Evolutionary conservation across 495 filamentous ascomycete genomes (phyloP), one percentile per base, ranked within the genome.

Genomic region (Baudoinia panamericana): DNA sequence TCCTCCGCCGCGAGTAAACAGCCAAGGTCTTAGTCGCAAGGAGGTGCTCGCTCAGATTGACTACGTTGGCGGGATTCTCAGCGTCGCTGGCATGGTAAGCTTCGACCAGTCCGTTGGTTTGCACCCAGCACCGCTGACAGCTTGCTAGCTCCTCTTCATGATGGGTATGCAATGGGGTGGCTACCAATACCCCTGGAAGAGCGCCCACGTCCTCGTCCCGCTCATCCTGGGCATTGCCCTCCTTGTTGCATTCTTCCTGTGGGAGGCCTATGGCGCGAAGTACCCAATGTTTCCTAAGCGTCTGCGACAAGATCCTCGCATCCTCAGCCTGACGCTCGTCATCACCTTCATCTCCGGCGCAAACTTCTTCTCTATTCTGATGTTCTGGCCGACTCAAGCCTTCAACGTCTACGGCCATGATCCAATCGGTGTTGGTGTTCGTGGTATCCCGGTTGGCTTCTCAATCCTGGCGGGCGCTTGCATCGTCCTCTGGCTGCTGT

Each of bases 401-500:
- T 81, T 75, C 63, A 82, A 82, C 51, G 75, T 82, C 7, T 82
- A 80, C 45, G 78, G 77, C 11, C 75, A 82, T 42, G 71, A 80
- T 42, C 76, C 78, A 4, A 55, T 77, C 15, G 69, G 61, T n/a
- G 70, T 82, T 33, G 78, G 78, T 23, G 50, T 83, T 41, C 71
- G 78, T 42, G 76, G 76, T 43, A 35, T 82, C 13, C 76, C 78
- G 4, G 67, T 80, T 40, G 77, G 73, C 1, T 74, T 81, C 37
- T 68, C 69, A 17, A 76, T 79, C 41, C 58, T 81, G 16, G 55
- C 49, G 20, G 78, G 79, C 22, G 77, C 76, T 20, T 71, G 73
- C 39, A 61, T 78, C 43, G 71, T 77, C 1, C 65, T 82, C 5
- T 65, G 64, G 44, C 57, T 82, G 3, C 61, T 84, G 35, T 75